Evolutionary conservation across 2,329 filamentous ascomycete genomes (phyloP).

Genomic region (Podosphaera xanthii): DNA sequence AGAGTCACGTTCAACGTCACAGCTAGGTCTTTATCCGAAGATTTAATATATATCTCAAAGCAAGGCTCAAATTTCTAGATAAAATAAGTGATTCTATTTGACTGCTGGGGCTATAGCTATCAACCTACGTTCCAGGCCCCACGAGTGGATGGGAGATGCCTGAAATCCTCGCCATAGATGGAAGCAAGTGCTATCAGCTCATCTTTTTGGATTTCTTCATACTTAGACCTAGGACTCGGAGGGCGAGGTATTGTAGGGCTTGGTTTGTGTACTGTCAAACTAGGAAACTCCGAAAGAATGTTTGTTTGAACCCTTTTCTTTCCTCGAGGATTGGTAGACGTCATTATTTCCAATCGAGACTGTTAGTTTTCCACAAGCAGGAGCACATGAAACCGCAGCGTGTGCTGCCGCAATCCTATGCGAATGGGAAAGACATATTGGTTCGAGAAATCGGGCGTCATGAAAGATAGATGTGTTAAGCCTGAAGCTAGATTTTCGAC

Average conservation of each 20-base stretch:
- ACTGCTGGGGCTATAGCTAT: background rate
- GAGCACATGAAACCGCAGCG: too few species aligned
- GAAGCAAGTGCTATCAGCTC: slow-evolving; percentile 69
- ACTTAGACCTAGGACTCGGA: slow-evolving; percentile 31
- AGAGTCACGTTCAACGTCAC: slow-evolving; percentile 57
- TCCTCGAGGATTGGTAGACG: slow-evolving; percentile 16
- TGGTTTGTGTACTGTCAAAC: slow-evolving; percentile 6
- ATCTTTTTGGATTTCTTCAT: slow-evolving; percentile 67
- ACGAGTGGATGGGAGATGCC: slow-evolving; percentile 42
- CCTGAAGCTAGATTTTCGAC: too few species aligned
- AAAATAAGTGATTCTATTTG: slow-evolving; percentile 3
- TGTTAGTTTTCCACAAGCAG: too few species aligned
- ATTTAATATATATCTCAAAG: slow-evolving; percentile 60
- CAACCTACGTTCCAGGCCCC: slow-evolving; percentile 62
- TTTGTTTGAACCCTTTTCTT: slow-evolving; percentile 19
- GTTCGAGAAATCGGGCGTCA: too few species aligned
- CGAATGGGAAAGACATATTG: too few species aligned
- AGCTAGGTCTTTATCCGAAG: slow-evolving; percentile 46
- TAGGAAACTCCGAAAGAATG: slow-evolving; percentile 11
- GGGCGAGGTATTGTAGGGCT: slow-evolving; percentile 22
- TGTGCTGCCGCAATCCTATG: too few species aligned
- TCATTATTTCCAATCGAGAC: slow-evolving; percentile 7
- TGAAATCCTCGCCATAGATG: slow-evolving; percentile 77
- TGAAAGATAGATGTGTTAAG: too few species aligned
- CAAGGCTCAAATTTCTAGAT: slow-evolving; percentile 53